Base-by-base conservation (phyloP, 2,329 filamentous ascomycete genomes). In the Fusarium pseudocircinatum region DNA sequence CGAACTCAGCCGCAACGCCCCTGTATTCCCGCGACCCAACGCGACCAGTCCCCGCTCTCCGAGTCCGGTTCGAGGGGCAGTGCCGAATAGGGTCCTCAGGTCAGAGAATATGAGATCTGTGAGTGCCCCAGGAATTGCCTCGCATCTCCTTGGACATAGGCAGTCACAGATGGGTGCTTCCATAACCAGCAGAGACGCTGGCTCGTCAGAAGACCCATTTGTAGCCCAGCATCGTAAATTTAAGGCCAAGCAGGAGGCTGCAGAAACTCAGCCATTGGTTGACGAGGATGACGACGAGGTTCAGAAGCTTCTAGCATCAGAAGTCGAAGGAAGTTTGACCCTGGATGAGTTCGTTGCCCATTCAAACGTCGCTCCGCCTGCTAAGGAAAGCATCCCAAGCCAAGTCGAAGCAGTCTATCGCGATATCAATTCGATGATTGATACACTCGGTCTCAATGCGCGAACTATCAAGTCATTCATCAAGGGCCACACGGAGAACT, bases 381-480 rank as follows among this genome's bases (percentile, higher is more conserved):
- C 87, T 20, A 84, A 85, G 59, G 87, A 91, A 61, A 90, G 86
- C 50, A 85, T 92, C 37, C 87, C 90, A 8, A 86, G 87, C 14
- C 90, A 92, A 74, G 89, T 91, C 28, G 90, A 92, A 77, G 87
- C 89, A 24, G 85, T 92, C 3, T 96, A 94, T 80, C 89, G 92
- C 49, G 94, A 96, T 77, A 93, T 96, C 79, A 96, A 96, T 81
- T 93, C 93, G 18, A 99, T 98, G 96, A 91, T 99, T 47, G 94
- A 98, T 77, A 96, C 94, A 0, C 85, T 98, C 44, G 96, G 96
- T 15, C 88, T 98, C 56, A 98, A 98, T 79, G 90, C 86, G 16
- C 86, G 89, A 22, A 90, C 93, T 11, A 89, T 96, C 42, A 85
- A 87, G 53, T 85, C 85, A 16, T 92, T 92, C 72, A 86, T 95